Conservation (phyloP, 306 rosid species). For the Alnus glutinosa region DNA sequence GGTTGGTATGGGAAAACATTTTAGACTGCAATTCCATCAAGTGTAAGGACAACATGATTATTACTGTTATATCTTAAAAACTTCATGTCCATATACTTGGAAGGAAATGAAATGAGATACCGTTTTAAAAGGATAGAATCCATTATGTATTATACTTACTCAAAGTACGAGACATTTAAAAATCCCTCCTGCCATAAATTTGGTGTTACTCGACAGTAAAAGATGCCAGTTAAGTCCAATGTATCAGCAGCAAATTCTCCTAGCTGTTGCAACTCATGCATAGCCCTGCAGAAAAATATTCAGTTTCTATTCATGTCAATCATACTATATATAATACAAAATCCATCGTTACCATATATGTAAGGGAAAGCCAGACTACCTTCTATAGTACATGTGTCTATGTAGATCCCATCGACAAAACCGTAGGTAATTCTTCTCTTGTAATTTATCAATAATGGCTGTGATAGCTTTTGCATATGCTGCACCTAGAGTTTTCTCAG, state of each 20-base stretch:
- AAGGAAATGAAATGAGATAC: background rate
- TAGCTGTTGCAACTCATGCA: slow-evolving; percentile 68
- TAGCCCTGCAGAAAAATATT: slow-evolving; percentile 60
- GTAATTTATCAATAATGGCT: slow-evolving; percentile 53
- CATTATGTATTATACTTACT: slow-evolving; percentile 47
- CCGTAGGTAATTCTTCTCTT: slow-evolving; percentile 53
- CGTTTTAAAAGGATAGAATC: background rate
- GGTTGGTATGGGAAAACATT: background rate
- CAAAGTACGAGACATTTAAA: slow-evolving; percentile 42
- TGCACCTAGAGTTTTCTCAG: slow-evolving; percentile 74
- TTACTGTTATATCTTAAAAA: background rate
- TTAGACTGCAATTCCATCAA: background rate
- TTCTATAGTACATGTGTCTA: slow-evolving; percentile 57
- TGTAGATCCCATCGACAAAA: slow-evolving; percentile 89
- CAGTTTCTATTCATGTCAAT: slow-evolving; percentile 33
- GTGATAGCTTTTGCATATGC: slow-evolving; percentile 84
- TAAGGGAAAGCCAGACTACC: slow-evolving; percentile 45
- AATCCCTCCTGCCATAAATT: slow-evolving; percentile 39
- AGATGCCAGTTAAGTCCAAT: slow-evolving; percentile 73
- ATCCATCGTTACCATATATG: background rate
- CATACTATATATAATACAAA: slow-evolving; percentile 18
- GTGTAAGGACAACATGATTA: background rate
- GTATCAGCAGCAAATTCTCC: slow-evolving; percentile 70
- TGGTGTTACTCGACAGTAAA: slow-evolving; percentile 61
- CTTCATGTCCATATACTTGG: background rate